Evolutionary conservation across 257 asterid species (phyloP), one percentile per base, ranked within the genome.

Genomic region (Paulownia fortunei): DNA sequence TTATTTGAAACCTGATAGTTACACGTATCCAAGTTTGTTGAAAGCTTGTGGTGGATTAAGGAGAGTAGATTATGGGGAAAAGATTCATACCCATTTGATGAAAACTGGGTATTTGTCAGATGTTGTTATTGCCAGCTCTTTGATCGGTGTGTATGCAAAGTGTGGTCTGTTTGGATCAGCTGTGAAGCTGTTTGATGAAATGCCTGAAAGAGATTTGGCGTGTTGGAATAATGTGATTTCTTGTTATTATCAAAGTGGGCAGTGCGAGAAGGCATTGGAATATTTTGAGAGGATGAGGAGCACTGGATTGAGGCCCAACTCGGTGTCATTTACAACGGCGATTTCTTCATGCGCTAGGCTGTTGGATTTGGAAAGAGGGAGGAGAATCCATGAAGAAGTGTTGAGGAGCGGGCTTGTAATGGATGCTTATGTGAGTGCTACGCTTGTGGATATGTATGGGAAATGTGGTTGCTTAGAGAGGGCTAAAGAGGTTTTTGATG

Each of bases 381-480:
- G 37, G 73, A 77, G 42, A 55, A 91, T 91, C 65, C 93, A 93
- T 72, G 86, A 82, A 34, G 89, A 91, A 19, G 81, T 91, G 65
- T 68, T 73, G 34, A 79, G 81, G 24, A 85, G 82, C 21, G 87
- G 85, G 70, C 77, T 88, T 52, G 80, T 34, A 4, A 76, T 80
- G 80, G 98, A 93, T 80, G 82, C 73, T 58, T 91, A 88, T 77
- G 83, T 90, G 79, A 79, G 86, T 76, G 74, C 94, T 64, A 88
- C 97, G 56, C 97, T 93, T 71, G 89, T 93, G 60, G 96, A 90
- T 87, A 85, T 91, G 97, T 93, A 89, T 72, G 98, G 97, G 42
- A 93, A 87, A 87, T 89, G 92, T 79, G 97, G 96, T 51, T 72
- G 80, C 76, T 68, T 85, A 47, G 90, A 83, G 54, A 88, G 54